These are phyloP conservation scores for Meira miltonrushii DNA, from an alignment of 1,284 basidiomycete species.

Conservation along the genomic window DNA sequence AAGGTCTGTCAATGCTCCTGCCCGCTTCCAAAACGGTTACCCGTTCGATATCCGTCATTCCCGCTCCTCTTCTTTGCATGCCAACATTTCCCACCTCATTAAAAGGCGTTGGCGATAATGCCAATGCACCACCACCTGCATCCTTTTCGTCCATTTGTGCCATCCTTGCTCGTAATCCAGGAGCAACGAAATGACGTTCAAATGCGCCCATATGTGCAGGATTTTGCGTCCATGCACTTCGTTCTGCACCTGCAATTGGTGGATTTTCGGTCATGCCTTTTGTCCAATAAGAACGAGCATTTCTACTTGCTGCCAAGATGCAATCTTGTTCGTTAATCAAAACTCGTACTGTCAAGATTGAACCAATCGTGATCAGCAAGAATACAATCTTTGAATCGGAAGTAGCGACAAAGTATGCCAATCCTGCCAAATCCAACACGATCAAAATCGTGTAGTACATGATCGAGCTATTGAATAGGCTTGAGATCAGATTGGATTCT, in stretches of 20 bases:
- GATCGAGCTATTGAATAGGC: background rate
- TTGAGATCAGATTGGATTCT: background rate
- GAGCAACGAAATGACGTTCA: background rate
- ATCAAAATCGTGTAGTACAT: slow-evolving; percentile 1
- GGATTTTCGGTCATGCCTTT: background rate
- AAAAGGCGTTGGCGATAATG: too few species aligned
- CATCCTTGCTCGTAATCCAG: background rate
- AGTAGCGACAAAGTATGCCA: too few species aligned
- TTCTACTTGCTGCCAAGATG: background rate
- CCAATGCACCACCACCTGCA: background rate
- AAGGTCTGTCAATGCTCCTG: background rate
- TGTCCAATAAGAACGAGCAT: background rate
- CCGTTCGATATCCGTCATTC: slow-evolving; percentile 5
- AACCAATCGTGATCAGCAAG: background rate
- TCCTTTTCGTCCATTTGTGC: background rate
- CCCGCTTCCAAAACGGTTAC: background rate
- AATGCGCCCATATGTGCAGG: background rate
- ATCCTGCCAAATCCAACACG: background rate
- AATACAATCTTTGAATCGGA: background rate
- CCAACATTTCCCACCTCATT: background rate
- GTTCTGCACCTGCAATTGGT: background rate
- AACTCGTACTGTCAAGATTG: slow-evolving; percentile 4
- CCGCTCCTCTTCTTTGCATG: slow-evolving; percentile 3
- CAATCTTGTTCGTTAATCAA: slow-evolving; percentile 7
- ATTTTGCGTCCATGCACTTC: background rate